phyloP scores from a whole-genome alignment of 768 basidiomycete species.

The Leccinum boreale region DNA sequence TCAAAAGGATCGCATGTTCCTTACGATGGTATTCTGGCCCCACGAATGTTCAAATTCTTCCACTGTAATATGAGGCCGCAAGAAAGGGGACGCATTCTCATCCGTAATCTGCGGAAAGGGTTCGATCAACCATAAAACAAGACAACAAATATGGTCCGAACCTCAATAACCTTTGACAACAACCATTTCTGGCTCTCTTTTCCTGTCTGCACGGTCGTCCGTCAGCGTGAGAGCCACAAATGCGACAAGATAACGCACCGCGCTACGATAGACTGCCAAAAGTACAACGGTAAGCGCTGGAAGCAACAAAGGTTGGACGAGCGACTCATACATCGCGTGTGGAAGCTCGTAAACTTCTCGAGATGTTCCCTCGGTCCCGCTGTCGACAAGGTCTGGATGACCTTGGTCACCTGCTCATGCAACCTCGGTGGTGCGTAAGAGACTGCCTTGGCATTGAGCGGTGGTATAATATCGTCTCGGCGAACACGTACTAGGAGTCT shows the following conservation, averaged over 20 bases:
- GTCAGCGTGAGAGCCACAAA: constrained; percentile 13
- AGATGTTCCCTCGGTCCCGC: constrained; percentile 64
- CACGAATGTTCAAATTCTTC: constrained; percentile 76
- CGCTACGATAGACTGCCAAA: constrained; percentile 66
- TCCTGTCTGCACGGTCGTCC: constrained; percentile 51
- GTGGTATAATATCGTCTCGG: background rate
- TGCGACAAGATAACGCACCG: constrained; percentile 41
- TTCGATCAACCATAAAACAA: constrained; percentile 1
- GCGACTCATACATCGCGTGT: constrained; percentile 60
- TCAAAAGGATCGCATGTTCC: constrained; percentile 18
- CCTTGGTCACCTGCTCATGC: constrained; percentile 53
- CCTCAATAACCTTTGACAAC: constrained; percentile 62
- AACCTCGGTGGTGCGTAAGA: constrained; percentile 59
- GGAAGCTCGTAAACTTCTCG: constrained; percentile 64
- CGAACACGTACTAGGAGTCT: constrained; percentile 37
- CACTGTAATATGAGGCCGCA: constrained; percentile 58
- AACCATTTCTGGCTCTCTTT: constrained; percentile 78
- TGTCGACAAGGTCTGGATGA: constrained; percentile 65
- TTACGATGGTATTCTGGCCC: constrained; percentile 80
- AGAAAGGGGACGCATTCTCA: constrained; percentile 53
- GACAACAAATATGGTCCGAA: constrained; percentile 21
- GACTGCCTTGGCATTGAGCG: constrained; percentile 31
- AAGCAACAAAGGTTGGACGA: background rate
- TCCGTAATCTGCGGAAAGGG: constrained; percentile 51
- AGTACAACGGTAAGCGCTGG: constrained; percentile 10